Evolutionary conservation across 2,329 filamentous ascomycete genomes (phyloP), one percentile per base, ranked within the genome.

Genomic region (Penicillium verrucosum): DNA sequence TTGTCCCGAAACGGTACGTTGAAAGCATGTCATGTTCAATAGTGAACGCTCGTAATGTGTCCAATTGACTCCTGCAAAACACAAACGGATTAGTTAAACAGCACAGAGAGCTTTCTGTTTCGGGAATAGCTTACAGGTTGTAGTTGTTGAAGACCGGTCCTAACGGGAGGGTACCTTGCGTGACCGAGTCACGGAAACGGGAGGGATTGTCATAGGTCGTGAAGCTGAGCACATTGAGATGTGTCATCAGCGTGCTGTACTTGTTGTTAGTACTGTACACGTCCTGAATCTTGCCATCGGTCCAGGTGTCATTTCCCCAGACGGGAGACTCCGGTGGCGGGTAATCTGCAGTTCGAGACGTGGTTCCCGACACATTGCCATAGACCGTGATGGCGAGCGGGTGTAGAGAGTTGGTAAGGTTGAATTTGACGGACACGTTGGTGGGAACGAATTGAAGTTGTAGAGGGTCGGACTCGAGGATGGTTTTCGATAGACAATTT

Each of bases 341-440:
- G 51, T 91, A 82, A 2, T 74, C 58, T n/a, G 78, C 77, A 12
- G 60, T 58, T 27, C 59, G 58, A 54, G 75, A 69, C 2, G 82
- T 80, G 49, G 87, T 85, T 45, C 94, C 94, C 9, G 88, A 89
- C 30, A 97, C 91, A 74, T 97, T 97, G 50, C 92, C 93, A 78
- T 91, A 97, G 45, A 96, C 83, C 1, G 86, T 94, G 54, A 97
- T 78, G 60, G 84, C 85, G 47, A 99, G 80, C 40, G 81, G 84
- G 69, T 92, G 85, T 49, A 77, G 81, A 5, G 82, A 72, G 60
- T 82, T 77, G 14, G 77, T 73, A 29, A 82, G 80, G 66, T 90
- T 82, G 78, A 96, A 96, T 21, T 78, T 76, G 55, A 90, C 93
- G 66, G 89, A 86, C 56, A 94, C 84, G 64, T 83, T 86, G 36